These are phyloP conservation scores for Pseudoperonospora humuli DNA, from an alignment of 352 stramenopile genomes.

Conservation along the genomic window DNA sequence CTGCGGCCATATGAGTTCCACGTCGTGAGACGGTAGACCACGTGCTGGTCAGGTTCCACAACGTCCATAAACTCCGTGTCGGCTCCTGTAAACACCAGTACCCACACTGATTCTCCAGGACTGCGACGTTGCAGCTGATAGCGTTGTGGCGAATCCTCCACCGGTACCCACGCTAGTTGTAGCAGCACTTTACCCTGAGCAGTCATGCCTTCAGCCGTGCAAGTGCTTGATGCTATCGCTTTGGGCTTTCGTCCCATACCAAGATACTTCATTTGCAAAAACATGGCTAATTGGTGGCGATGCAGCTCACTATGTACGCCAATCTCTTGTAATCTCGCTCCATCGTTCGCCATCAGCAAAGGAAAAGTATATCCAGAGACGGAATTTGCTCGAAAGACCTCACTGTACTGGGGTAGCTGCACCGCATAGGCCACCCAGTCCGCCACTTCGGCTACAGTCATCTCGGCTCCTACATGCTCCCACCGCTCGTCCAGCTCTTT, in stretches of 20 bases:
- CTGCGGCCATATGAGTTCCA: constrained; percentile 83
- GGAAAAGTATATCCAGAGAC: constrained; percentile 85
- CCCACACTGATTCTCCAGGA: constrained; percentile 51
- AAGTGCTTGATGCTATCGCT: constrained; percentile 35
- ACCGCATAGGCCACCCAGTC: constrained; percentile 79
- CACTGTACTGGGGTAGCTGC: constrained; percentile 75
- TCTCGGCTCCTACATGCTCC: constrained; percentile 73
- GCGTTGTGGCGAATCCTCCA: constrained; percentile 37
- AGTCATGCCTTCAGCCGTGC: constrained; percentile 18
- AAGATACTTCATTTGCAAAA: constrained; percentile 78
- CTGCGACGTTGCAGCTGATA: constrained; percentile 68
- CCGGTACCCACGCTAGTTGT: constrained; percentile 49
- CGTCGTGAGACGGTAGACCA: constrained; percentile 68
- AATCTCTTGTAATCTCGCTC: constrained; percentile 58
- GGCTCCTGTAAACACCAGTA: constrained; percentile 45
- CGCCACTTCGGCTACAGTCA: constrained; percentile 76
- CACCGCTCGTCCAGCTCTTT: constrained; percentile 78
- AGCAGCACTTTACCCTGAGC: constrained; percentile 32
- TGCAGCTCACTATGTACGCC: constrained; percentile 63
- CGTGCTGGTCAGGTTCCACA: constrained; percentile 38
- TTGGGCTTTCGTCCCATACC: constrained; percentile 64
- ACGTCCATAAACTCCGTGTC: constrained; percentile 72
- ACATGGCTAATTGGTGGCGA: constrained; percentile 72
- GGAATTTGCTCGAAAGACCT: constrained; percentile 67
- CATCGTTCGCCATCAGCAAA: constrained; percentile 79